A percentile compares a stretch with the other conserved stretches of the same genome.
Conservation (phyloP, 2,329 filamentous ascomycete species). For the Coniochaeta sp. region DNA sequence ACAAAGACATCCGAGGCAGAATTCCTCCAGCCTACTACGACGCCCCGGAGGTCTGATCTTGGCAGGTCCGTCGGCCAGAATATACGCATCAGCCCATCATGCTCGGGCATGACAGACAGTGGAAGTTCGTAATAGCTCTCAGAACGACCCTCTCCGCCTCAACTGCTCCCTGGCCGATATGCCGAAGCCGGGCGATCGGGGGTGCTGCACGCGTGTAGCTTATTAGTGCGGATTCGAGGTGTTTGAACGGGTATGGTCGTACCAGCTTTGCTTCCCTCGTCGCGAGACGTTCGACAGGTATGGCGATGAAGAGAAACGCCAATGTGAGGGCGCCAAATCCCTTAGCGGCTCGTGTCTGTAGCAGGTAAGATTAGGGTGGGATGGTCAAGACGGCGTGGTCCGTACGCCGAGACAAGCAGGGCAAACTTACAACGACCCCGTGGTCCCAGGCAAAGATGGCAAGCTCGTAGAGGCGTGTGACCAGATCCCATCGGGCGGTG, state of each 20-base stretch:
- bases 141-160: conserved; percentile 90
- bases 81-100: conserved; percentile 91
- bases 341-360: conserved; percentile 73
- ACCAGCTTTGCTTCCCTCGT: conserved; percentile 73
- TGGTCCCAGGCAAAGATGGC: conserved; percentile 97
- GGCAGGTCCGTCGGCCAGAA: conserved; percentile 93
- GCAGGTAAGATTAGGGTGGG: not conserved
- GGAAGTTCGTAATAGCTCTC: conserved; percentile 27
- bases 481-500: conserved; percentile 97
- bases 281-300: conserved; percentile 80
- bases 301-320: conserved; percentile 74
- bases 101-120: conserved; percentile 53
- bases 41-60: conserved; percentile 64
- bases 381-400: too few relatives aligned
- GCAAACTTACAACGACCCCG: conserved; percentile 76
- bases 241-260: conserved; percentile 26
- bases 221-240: conserved; percentile 13
- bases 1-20: conserved; percentile 87
- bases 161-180: conserved; percentile 95
- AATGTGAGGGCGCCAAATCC: conserved; percentile 76
- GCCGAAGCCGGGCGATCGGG: conserved; percentile 66
- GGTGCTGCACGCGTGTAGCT: conserved; percentile 53
- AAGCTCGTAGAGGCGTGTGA: conserved; percentile 93
- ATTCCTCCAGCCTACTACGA: conserved; percentile 94
- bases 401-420: not conserved